Evolutionary conservation across 2,329 filamentous ascomycete genomes (phyloP).

Genomic region (Knoxdaviesia proteae): DNA sequence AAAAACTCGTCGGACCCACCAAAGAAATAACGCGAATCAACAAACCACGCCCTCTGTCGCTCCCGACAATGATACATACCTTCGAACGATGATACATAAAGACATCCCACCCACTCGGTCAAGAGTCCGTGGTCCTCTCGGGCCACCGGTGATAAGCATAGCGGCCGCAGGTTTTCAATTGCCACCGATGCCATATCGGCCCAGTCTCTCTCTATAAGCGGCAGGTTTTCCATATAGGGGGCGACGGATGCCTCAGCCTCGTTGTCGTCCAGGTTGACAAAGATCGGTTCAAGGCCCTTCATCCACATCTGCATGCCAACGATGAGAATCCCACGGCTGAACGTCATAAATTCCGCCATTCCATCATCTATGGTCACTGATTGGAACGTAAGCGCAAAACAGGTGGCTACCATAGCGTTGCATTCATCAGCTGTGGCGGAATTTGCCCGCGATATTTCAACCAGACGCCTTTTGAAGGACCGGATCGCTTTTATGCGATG

Average conservation of each 20-base stretch:
- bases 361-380: conserved; percentile 36
- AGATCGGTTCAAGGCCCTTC: conserved; percentile 26
- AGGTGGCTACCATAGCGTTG: conserved; percentile 37
- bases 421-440: conserved; percentile 27
- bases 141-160: conserved; percentile 23
- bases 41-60: too few relatives aligned
- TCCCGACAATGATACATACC: conserved; percentile 16
- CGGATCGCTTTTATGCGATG: conserved; percentile 46
- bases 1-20: background rate
- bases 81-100: conserved; percentile 29
- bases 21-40: too few relatives aligned
- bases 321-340: conserved; percentile 34
- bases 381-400: conserved; percentile 37
- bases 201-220: conserved; percentile 23
- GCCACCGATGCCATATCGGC: conserved; percentile 23
- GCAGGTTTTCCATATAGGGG: conserved; percentile 23
- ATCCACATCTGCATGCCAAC: conserved; percentile 32
- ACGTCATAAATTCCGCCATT: conserved; percentile 38
- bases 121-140: conserved; percentile 23
- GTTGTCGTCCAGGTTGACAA: conserved; percentile 22
- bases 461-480: conserved; percentile 34
- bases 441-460: conserved; percentile 16
- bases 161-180: conserved; percentile 19
- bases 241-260: conserved; percentile 19
- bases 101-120: conserved; percentile 24